A percentile compares a stretch with the other conserved stretches of the same genome.
Evolutionary conservation across 2,329 filamentous ascomycete species (phyloP).

Genomic region (Colletotrichum filicis): DNA sequence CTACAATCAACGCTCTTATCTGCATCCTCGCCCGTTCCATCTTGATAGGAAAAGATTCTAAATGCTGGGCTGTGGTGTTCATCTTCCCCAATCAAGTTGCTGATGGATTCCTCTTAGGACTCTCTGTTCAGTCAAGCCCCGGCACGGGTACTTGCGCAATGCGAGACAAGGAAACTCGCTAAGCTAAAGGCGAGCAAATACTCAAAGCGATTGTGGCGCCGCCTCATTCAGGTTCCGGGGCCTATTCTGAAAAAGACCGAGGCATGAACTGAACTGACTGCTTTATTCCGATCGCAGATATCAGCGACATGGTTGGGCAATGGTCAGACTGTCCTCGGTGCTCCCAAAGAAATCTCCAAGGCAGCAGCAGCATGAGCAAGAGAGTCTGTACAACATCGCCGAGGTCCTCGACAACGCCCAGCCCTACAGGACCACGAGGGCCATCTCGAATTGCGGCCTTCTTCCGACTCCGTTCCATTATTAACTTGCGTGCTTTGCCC

Average conservation of each 20-base stretch:
- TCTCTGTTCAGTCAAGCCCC: not conserved
- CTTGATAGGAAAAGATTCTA: too few relatives aligned
- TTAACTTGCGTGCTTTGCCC: not conserved
- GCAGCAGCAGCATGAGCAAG: not conserved
- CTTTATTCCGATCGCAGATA: constrained; percentile 12
- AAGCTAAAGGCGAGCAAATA: not conserved
- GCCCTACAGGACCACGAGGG: too few relatives aligned
- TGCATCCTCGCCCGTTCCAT: too few relatives aligned
- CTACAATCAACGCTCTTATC: not conserved
- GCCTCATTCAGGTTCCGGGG: constrained; percentile 21
- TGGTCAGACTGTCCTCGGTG: not conserved
- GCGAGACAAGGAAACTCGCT: not conserved
- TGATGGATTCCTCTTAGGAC: not conserved
- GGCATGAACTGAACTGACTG: not conserved
- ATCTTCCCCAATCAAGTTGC: not conserved
- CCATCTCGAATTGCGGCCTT: not conserved
- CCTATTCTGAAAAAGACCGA: not conserved
- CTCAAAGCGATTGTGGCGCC: constrained; percentile 6
- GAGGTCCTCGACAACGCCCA: too few relatives aligned
- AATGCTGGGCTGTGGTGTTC: too few relatives aligned
- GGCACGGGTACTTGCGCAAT: not conserved
- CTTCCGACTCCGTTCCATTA: not conserved
- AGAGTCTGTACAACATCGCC: not conserved
- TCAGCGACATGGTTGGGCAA: not conserved
- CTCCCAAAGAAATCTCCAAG: not conserved